phyloP scores from a whole-genome alignment of 345 rosid species.

The Moricandia arvensis region DNA sequence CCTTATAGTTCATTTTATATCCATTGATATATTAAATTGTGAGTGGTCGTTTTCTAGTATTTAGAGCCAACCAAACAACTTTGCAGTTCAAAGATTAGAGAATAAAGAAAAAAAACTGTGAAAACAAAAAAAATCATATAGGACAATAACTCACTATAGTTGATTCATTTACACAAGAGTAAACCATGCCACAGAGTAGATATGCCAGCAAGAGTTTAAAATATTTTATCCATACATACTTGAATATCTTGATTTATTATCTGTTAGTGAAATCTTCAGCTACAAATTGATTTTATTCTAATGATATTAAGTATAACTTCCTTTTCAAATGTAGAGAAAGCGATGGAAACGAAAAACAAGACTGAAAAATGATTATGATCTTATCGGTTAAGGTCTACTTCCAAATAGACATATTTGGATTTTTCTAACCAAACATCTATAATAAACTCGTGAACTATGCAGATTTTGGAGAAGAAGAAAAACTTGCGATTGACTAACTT shows the following conservation, averaged over 20 bases:
- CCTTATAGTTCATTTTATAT: not conserved
- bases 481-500: not conserved
- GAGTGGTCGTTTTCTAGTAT: not conserved
- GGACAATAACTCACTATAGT: not conserved
- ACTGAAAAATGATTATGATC: conserved; percentile 3
- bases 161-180: not conserved
- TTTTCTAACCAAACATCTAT: conserved; percentile 3
- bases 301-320: not conserved
- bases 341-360: conserved; percentile 1
- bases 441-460: not conserved
- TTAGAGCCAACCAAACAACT: not conserved
- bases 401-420: conserved; percentile 10
- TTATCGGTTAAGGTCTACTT: conserved; percentile 4
- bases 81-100: not conserved
- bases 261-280: not conserved
- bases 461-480: not conserved
- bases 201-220: not conserved
- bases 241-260: not conserved
- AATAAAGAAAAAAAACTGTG: not conserved
- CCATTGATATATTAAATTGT: not conserved
- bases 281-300: not conserved
- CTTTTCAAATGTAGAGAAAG: not conserved
- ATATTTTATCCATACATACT: not conserved
- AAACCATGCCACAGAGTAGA: conserved; percentile 3
- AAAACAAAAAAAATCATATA: not conserved